These are phyloP conservation scores for Cyberlindnera euphorbiae DNA, from an alignment of 805 yeast genomes.

Conservation along the genomic window DNA sequence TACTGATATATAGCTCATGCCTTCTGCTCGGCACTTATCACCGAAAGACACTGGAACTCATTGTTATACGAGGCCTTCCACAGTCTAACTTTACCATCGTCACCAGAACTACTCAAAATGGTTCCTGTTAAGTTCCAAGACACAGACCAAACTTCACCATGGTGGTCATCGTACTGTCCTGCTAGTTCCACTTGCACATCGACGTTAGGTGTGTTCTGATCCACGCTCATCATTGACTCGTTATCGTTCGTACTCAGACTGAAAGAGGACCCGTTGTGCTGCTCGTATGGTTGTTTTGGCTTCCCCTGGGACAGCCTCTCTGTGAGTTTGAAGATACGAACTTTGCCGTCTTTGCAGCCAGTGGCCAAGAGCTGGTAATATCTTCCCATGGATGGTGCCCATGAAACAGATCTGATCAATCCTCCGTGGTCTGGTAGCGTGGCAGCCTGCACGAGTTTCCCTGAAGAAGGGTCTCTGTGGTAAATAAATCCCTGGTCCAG, in stretches of 20 bases:
- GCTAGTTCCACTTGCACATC: slow-evolving; percentile 48
- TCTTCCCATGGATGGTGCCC: slow-evolving; percentile 98
- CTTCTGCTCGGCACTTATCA: slow-evolving; percentile 54
- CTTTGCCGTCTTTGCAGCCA: slow-evolving; percentile 91
- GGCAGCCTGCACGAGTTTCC: slow-evolving; percentile 52
- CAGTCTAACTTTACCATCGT: slow-evolving; percentile 84
- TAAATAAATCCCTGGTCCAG: slow-evolving; percentile 85
- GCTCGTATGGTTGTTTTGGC: slow-evolving; percentile 3
- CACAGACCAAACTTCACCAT: slow-evolving; percentile 93
- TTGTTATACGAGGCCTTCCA: slow-evolving; percentile 88
- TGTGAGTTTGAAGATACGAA: slow-evolving; percentile 74
- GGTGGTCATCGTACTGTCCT: slow-evolving; percentile 70
- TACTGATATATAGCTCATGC: neutral
- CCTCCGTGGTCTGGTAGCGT: slow-evolving; percentile 82
- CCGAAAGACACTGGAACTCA: slow-evolving; percentile 89
- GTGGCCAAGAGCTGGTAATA: slow-evolving; percentile 87
- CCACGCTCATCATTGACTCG: slow-evolving; percentile 16
- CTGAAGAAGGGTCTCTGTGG: slow-evolving; percentile 40
- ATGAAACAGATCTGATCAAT: slow-evolving; percentile 78
- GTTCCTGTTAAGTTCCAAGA: slow-evolving; percentile 95
- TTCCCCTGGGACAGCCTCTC: slow-evolving; percentile 31
- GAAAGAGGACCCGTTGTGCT: neutral
- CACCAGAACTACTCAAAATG: slow-evolving; percentile 88
- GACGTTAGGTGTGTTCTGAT: slow-evolving; percentile 24
- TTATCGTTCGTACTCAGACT: too few relatives aligned